These are phyloP conservation scores for Phytophthora vignae DNA, from an alignment of 352 stramenopile genomes.

Conservation along the genomic window DNA sequence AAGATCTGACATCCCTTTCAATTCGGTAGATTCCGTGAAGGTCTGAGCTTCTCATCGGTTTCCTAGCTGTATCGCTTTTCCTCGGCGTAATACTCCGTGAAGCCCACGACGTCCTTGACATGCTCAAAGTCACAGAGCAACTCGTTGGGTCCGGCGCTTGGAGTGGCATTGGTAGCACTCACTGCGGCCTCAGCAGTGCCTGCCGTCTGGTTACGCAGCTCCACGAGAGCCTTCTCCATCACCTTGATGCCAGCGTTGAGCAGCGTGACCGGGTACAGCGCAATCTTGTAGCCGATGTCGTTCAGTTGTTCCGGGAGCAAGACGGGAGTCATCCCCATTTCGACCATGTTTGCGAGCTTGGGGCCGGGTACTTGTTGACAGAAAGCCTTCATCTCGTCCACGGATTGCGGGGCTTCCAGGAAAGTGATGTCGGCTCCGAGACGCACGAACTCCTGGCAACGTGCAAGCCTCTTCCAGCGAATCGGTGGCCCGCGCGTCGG, in stretches of 20 bases:
- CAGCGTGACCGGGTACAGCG: conserved; percentile 93
- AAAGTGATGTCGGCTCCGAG: conserved; percentile 86
- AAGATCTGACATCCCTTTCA: too few relatives aligned
- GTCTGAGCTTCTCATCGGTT: not conserved
- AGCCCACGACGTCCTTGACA: conserved; percentile 93
- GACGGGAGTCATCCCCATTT: conserved; percentile 92
- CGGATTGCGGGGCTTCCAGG: conserved; percentile 89
- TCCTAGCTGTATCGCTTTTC: conserved; percentile 51
- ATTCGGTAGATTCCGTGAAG: too few relatives aligned
- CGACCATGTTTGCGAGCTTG: conserved; percentile 96
- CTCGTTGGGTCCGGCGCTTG: conserved; percentile 66
- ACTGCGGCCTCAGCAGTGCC: not conserved
- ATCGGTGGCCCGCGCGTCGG: conserved; percentile 91
- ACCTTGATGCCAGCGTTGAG: conserved; percentile 93
- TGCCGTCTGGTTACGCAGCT: conserved; percentile 73
- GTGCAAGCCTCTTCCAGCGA: conserved; percentile 93
- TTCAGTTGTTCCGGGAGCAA: conserved; percentile 84
- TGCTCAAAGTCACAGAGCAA: conserved; percentile 89
- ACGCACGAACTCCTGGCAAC: conserved; percentile 33
- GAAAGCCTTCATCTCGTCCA: conserved; percentile 93
- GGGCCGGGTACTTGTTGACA: conserved; percentile 88
- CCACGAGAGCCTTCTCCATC: conserved; percentile 87
- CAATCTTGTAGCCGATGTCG: conserved; percentile 94
- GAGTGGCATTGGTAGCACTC: conserved; percentile 35
- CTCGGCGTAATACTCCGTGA: conserved; percentile 90